These are phyloP conservation scores for Ascochyta fabae DNA, from an alignment of 2,329 filamentous ascomycete genomes.

Conservation along the genomic window DNA sequence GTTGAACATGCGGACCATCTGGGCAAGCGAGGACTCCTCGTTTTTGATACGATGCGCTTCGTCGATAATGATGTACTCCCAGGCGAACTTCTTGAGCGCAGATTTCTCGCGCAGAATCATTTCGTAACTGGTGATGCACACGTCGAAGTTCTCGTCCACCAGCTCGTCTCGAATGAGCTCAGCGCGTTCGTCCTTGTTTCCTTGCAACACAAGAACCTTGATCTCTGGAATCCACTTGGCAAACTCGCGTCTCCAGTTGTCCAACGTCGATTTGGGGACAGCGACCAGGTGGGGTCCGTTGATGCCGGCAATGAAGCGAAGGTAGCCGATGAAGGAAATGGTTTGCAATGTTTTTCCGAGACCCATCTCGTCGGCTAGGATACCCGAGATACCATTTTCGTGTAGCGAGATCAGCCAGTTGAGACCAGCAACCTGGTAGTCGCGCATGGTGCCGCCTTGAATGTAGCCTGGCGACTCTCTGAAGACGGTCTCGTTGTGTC, in stretches of 20 bases:
- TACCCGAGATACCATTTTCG: slow-evolving; percentile 98
- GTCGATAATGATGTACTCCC: slow-evolving; percentile 99
- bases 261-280: slow-evolving; percentile 95
- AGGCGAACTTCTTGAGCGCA: slow-evolving; percentile 95
- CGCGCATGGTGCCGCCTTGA: slow-evolving; percentile 83
- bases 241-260: slow-evolving; percentile 98
- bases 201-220: slow-evolving; percentile 91
- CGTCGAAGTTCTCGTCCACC: slow-evolving; percentile 94
- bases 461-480: slow-evolving; percentile 93
- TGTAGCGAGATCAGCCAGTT: slow-evolving; percentile 98
- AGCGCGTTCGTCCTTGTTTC: slow-evolving; percentile 91
- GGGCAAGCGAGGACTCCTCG: slow-evolving; percentile 93
- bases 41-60: slow-evolving; percentile 99
- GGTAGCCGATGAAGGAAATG: slow-evolving; percentile 93
- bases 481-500: slow-evolving; percentile 81
- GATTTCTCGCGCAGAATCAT: slow-evolving; percentile 97
- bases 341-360: slow-evolving; percentile 97
- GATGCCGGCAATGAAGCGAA: slow-evolving; percentile 88
- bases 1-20: slow-evolving; percentile 95
- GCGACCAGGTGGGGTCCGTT: slow-evolving; percentile 88
- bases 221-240: slow-evolving; percentile 93
- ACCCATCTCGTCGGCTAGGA: slow-evolving; percentile 98
- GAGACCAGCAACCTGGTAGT: slow-evolving; percentile 93
- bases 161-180: slow-evolving; percentile 87
- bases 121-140: slow-evolving; percentile 98